Evolutionary conservation across 1,284 basidiomycete genomes (phyloP).

Genomic region (Naganishia cerealis): DNA sequence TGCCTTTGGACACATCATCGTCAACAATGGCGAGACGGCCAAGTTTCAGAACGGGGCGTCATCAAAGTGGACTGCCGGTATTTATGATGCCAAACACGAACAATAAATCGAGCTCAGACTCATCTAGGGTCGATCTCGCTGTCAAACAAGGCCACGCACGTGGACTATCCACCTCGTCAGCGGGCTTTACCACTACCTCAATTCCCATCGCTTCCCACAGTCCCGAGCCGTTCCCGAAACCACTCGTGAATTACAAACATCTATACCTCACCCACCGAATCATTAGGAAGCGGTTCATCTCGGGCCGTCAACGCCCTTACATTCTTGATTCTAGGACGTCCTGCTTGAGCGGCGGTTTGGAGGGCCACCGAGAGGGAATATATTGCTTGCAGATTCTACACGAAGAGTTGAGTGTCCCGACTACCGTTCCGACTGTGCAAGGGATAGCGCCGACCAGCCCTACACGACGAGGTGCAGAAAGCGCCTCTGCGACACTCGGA

Average conservation of each 20-base stretch:
- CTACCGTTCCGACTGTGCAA: background rate
- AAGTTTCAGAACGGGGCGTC: conserved; percentile 21
- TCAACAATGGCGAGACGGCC: conserved; percentile 11
- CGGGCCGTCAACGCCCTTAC: conserved; percentile 29
- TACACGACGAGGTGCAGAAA: conserved; percentile 16
- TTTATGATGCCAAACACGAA: conserved; percentile 17
- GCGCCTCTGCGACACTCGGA: background rate
- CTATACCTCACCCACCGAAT: conserved; percentile 47
- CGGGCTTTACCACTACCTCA: conserved; percentile 8
- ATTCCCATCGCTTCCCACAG: conserved; percentile 42
- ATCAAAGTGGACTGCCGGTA: conserved; percentile 26
- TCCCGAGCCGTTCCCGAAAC: conserved; percentile 42
- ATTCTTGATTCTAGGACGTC: conserved; percentile 45
- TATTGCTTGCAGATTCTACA: conserved; percentile 49
- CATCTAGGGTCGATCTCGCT: background rate
- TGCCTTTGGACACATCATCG: background rate
- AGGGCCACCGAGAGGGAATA: conserved; percentile 50
- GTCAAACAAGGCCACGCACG: background rate
- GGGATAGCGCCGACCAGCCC: conserved; percentile 15
- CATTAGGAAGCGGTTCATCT: conserved; percentile 42
- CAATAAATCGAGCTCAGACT: background rate
- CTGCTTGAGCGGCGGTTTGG: conserved; percentile 47
- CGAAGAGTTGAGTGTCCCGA: conserved; percentile 35
- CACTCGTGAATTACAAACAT: conserved; percentile 51
- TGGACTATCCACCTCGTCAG: background rate